A percentile compares a stretch with the other conserved stretches of the same genome.
These are phyloP conservation scores for Inga laurina DNA, from an alignment of 306 rosid species.

Conservation along the genomic window DNA sequence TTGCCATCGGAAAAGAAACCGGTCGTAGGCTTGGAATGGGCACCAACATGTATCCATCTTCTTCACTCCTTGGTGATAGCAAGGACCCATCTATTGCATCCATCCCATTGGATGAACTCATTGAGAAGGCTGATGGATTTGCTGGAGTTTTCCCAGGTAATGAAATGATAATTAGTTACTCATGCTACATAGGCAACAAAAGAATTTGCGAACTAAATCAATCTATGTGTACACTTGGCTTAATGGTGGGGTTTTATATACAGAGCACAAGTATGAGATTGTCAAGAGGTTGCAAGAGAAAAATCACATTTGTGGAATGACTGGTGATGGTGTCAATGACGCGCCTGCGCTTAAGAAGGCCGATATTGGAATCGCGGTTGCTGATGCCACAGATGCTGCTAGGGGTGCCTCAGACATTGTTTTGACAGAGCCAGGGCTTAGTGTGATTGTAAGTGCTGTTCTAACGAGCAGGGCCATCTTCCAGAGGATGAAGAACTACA, in stretches of 20 bases:
- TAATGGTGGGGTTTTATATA: constrained; percentile 38
- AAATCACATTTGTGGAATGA: constrained; percentile 86
- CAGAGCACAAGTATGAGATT: constrained; percentile 94
- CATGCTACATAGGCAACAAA: neutral
- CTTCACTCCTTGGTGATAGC: constrained; percentile 75
- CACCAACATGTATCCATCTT: constrained; percentile 94
- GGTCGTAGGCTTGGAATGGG: constrained; percentile 99
- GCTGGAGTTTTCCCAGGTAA: constrained; percentile 98
- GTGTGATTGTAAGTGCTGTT: constrained; percentile 88
- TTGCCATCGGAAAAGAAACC: constrained; percentile 94
- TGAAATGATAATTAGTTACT: constrained; percentile 7
- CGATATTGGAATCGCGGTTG: constrained; percentile 95
- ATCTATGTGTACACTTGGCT: neutral
- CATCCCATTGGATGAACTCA: constrained; percentile 82
- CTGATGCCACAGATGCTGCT: constrained; percentile 93
- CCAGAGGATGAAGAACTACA: constrained; percentile 97
- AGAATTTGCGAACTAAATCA: neutral
- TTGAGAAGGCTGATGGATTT: constrained; percentile 95
- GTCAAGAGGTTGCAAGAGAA: constrained; percentile 78
- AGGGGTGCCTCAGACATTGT: constrained; percentile 95
- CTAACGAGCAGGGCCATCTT: constrained; percentile 92
- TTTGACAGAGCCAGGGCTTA: constrained; percentile 85
- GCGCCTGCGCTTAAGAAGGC: constrained; percentile 93
- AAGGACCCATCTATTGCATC: constrained; percentile 64
- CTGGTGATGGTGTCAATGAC: constrained; percentile 95